Evolutionary conservation across 176 grass and related monocot species (phyloP).

Genomic region (Hyparrhenia diplandra): DNA sequence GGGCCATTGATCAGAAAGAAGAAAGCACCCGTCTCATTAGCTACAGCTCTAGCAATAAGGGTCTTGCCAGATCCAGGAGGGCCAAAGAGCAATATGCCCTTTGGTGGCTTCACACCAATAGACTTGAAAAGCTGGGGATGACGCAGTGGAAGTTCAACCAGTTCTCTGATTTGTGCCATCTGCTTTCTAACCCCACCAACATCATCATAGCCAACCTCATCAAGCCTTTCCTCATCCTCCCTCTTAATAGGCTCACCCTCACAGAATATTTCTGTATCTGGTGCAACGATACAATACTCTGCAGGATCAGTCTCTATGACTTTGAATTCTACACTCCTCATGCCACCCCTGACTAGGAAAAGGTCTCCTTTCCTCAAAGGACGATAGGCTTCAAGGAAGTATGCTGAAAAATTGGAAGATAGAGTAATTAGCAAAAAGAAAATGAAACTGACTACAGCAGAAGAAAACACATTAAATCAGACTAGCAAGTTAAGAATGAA

Average conservation of each 20-base stretch:
- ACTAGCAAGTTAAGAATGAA: too few relatives aligned
- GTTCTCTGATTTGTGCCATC: conserved; percentile 82
- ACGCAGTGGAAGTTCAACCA: conserved; percentile 75
- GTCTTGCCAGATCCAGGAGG: conserved; percentile 86
- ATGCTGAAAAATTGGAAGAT: too few relatives aligned
- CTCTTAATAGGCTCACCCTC: conserved; percentile 77
- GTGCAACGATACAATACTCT: conserved; percentile 80
- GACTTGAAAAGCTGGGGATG: conserved; percentile 82
- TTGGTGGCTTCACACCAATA: conserved; percentile 82
- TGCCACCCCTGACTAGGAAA: conserved; percentile 79
- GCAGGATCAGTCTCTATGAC: conserved; percentile 67
- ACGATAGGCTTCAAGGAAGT: too few relatives aligned
- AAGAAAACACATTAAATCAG: too few relatives aligned
- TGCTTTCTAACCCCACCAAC: conserved; percentile 82
- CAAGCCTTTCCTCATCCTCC: conserved; percentile 76
- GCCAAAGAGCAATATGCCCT: conserved; percentile 65
- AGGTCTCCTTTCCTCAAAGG: conserved; percentile 47
- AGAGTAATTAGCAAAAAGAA: too few relatives aligned
- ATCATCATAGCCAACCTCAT: conserved; percentile 81
- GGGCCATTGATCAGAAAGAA: conserved; percentile 47
- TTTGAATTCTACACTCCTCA: conserved; percentile 84
- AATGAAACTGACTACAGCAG: too few relatives aligned
- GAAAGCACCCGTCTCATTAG: conserved; percentile 79
- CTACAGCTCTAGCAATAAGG: conserved; percentile 70
- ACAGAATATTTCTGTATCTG: conserved; percentile 79